These are phyloP conservation scores for Vaccinium macrocarpon DNA, from an alignment of 148 eudicot genomes.

Conservation along the genomic window DNA sequence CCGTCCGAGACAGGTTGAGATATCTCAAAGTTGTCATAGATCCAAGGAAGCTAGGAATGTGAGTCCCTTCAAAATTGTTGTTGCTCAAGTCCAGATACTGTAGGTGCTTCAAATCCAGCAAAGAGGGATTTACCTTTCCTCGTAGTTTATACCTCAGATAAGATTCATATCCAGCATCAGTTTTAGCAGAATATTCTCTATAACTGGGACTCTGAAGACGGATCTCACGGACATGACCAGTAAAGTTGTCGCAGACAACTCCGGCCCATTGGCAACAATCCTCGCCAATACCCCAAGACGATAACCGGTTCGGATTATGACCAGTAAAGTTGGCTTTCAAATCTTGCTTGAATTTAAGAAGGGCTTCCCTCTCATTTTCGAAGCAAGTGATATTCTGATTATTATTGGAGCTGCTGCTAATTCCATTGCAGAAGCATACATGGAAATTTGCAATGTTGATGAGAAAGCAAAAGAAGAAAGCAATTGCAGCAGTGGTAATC, in stretches of 20 bases:
- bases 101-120: too few species aligned
- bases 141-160: too few species aligned
- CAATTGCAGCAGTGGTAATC: background rate
- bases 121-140: too few species aligned
- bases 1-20: background rate
- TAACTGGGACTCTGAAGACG: background rate
- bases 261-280: background rate
- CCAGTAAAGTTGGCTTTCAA: background rate
- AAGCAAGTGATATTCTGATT: background rate
- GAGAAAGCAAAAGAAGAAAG: background rate
- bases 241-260: background rate
- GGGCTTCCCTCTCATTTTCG: background rate
- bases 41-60: too few species aligned
- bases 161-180: background rate
- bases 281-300: background rate
- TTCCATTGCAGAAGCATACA: background rate
- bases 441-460: background rate
- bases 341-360: background rate
- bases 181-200: fast-evolving
- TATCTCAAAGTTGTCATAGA: conserved; percentile 5
- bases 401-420: background rate
- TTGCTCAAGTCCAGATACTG: too few species aligned
- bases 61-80: too few species aligned
- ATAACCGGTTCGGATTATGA: background rate
- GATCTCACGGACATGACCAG: background rate